Evolutionary conservation across 2,329 filamentous ascomycete species (phyloP), one percentile per base, ranked within the genome.

Genomic region (Sporothrix pallida): DNA sequence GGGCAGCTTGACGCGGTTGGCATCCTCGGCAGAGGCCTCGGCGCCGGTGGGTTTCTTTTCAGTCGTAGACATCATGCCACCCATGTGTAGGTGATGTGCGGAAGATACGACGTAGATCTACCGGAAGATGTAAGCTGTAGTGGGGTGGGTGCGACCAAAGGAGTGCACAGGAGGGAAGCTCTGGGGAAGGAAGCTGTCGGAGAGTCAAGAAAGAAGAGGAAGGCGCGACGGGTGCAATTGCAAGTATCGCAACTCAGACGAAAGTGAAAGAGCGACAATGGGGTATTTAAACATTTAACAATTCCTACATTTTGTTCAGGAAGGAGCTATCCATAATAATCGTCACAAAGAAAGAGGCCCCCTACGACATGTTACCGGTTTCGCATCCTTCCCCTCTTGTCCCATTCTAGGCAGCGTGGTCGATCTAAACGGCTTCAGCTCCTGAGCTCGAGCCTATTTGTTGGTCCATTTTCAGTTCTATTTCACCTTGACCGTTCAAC

Each of bases 1-100:
- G 26, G 74, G 74, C 7, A 75, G 73, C 23, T 23, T 42, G 37
- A 62, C 23, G 6, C 58, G 37, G 15, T 54, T 23, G 6, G 3
- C 4, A 12, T 9, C n/a, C 9, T 50, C 15, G 23, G 37, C 42
- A 15, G 60, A 37, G 2, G 54, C 58, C 26, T 44, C 44, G 10
- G 46, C 10, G 17, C 52, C 10, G 48, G 67, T 13, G 46, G 65
- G 44, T 15, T 23, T 62, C 26, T n/a, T 26, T 26, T 48, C 20
- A 5, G 65, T 23, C 3, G 62, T 68, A 4, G 65, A 68, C 65
- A 68, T 68, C 7, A 26, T 68, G 46, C 23, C 46, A 5, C 15
- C 23, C 65, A n/a, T n/a, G 15, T 31, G 13, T 26, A 12, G 8
- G 20, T 26, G 52, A 9, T 6, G n/a, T 3, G 0, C 12, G 42